Evolutionary conservation across 2,329 filamentous ascomycete species (phyloP), one percentile per base, ranked within the genome.

Genomic region (Exophiala phaeomuriformis): DNA sequence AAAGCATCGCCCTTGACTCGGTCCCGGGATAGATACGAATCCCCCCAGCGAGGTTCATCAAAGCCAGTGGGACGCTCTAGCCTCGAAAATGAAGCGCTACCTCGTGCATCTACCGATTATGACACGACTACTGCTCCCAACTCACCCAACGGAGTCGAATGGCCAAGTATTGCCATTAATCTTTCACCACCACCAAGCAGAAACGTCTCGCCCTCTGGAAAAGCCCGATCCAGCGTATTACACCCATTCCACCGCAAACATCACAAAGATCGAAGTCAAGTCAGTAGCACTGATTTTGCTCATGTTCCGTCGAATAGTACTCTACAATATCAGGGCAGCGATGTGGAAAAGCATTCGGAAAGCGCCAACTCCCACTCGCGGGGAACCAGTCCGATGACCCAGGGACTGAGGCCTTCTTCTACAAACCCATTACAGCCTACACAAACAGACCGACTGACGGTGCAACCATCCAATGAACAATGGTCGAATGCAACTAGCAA

Each of bases 151-250:
- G 65, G 65, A 31, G 56, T 64, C 1, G 74, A 78, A 32, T 76
- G 84, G 48, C 80, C 81, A 3, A 77, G 77, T 8, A 79, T 84
- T 55, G 78, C 78, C 27, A 76, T 80, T 59, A 83, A 86, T 52
- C 66, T 85, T 5, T 86, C 85, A 2, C 79, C 83, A 1, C 72
- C 77, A 2, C 75, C 74, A 5, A 88, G 83, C 63, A 78, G 85
- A 28, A 75, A 79, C 1, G 73, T 74, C 2, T 88, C 86, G 4
- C 85, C 85, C 31, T 71, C 74, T 0, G 78, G 83, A 48, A 85
- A 81, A 50, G 77, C 80, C 0, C 64, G 72, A 30, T 63, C 67
- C 31, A 52, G 61, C 3, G 67, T 68, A n/a, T 64, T 75, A 8
- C 70, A 72, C 32, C 68, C 63, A 12, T 66, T 73, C 32, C 68